These are phyloP conservation scores for Microdochium paspali DNA, from an alignment of 2,329 filamentous ascomycete genomes.

Conservation along the genomic window DNA sequence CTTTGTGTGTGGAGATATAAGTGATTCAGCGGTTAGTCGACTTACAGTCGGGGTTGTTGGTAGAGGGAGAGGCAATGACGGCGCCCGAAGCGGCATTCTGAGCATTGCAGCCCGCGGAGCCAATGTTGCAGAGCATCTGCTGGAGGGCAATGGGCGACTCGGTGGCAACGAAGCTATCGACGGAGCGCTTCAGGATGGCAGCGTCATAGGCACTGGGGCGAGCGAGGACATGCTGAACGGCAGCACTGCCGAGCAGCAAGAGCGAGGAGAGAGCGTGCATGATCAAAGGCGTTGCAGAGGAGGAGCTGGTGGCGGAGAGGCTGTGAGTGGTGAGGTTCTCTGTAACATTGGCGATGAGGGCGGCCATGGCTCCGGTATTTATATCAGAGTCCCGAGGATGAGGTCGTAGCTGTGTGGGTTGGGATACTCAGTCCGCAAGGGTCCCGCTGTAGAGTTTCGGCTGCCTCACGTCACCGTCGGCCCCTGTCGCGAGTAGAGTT, in stretches of 20 bases:
- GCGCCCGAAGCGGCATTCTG: slow-evolving; percentile 36
- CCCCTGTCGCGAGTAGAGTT: no score
- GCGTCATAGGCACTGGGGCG: slow-evolving; percentile 27
- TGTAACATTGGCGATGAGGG: slow-evolving; percentile 1
- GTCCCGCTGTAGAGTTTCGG: background rate
- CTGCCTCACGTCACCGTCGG: background rate
- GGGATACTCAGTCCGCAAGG: no score
- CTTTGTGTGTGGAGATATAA: no score
- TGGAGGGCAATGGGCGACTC: slow-evolving; percentile 42
- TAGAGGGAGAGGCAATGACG: slow-evolving; percentile 49
- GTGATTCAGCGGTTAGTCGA: slow-evolving; percentile 3
- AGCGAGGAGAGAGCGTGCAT: slow-evolving; percentile 42
- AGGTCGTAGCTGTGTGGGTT: no score
- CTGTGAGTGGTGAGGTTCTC: slow-evolving; percentile 4
- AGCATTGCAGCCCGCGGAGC: slow-evolving; percentile 39
- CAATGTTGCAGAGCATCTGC: slow-evolving; percentile 50
- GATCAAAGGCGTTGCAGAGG: slow-evolving; percentile 6
- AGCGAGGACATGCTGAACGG: slow-evolving; percentile 40
- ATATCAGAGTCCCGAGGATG: background rate
- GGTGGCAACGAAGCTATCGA: slow-evolving; percentile 42
- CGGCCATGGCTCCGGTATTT: background rate
- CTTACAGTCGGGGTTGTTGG: slow-evolving; percentile 45
- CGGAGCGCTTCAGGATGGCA: slow-evolving; percentile 32
- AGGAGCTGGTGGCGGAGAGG: slow-evolving; percentile 3
- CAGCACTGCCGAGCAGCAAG: slow-evolving; percentile 39